phyloP scores from a whole-genome alignment of 495 filamentous ascomycete species.

The Pyronema domesticum region DNA sequence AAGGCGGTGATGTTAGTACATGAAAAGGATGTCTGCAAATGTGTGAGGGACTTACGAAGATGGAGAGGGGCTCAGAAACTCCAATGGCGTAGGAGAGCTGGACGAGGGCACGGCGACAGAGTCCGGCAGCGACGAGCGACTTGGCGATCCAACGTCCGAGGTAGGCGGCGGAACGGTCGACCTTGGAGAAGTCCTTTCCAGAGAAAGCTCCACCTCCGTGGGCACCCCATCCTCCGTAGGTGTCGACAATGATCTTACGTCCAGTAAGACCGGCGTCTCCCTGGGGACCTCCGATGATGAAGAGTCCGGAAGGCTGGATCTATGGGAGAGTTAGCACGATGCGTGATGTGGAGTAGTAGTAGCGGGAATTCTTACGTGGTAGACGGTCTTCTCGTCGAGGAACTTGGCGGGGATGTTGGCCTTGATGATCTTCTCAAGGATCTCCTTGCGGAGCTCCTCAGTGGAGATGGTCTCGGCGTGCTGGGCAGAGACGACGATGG shows the following conservation, averaged over 20 bases:
- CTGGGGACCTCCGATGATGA: conserved; percentile 98
- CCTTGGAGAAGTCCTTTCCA: conserved; percentile 99
- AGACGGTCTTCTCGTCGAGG: conserved; percentile 78
- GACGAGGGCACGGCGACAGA: conserved; percentile 79
- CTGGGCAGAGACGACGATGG: conserved; percentile 89
- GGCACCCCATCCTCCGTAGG: conserved; percentile 98
- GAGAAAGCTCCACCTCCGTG: conserved; percentile 99
- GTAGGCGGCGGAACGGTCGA: conserved; percentile 95
- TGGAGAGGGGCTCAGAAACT: conserved; percentile 85
- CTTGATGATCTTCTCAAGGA: conserved; percentile 95
- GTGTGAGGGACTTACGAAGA: conserved; percentile 49
- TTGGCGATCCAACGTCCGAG: conserved; percentile 97
- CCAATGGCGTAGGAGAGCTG: conserved; percentile 99
- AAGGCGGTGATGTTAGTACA: conserved; percentile 5
- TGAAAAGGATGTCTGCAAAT: neutral
- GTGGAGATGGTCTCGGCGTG: conserved; percentile 80
- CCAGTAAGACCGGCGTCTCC: conserved; percentile 97
- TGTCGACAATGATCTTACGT: conserved; percentile 99
- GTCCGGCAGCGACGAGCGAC: conserved; percentile 75
- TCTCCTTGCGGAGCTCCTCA: conserved; percentile 80
- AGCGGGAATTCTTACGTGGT: conserved; percentile 47
- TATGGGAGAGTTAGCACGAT: conserved; percentile 27
- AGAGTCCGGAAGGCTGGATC: conserved; percentile 94
- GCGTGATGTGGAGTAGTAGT: neutral
- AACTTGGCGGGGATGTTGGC: conserved; percentile 80